phyloP scores from a whole-genome alignment of 2,329 filamentous ascomycete species.

The Verticillium alfalfae region DNA sequence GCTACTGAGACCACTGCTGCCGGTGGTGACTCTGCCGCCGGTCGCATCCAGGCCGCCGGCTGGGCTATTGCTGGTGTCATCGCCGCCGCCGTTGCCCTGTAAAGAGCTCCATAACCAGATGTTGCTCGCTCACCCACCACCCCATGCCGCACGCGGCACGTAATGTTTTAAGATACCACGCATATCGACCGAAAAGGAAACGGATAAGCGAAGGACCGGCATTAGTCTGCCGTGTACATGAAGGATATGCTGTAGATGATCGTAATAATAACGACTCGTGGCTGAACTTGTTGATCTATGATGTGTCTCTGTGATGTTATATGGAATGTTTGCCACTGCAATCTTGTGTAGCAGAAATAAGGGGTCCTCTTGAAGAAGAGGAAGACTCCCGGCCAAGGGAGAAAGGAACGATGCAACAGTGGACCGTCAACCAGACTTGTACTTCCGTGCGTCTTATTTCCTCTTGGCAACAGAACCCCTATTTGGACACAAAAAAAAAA shows the following conservation, averaged over 20 bases:
- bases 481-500: too few species aligned
- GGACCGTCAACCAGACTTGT: too few species aligned
- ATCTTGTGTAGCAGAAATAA: too few species aligned
- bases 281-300: background rate
- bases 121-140: background rate
- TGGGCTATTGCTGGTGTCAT: slow-evolving; percentile 23
- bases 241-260: background rate
- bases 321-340: too few species aligned
- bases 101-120: slow-evolving; percentile 5
- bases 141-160: background rate
- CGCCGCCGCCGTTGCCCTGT: slow-evolving; percentile 23
- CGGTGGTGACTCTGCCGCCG: slow-evolving; percentile 14
- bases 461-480: too few species aligned
- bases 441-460: too few species aligned
- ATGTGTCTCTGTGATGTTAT: too few species aligned
- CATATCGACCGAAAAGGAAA: background rate
- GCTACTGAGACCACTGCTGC: slow-evolving; percentile 2
- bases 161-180: slow-evolving; percentile 1
- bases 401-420: too few species aligned
- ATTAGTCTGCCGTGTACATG: background rate
- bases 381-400: too few species aligned
- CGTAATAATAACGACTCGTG: background rate
- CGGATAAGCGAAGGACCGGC: background rate
- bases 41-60: slow-evolving; percentile 17
- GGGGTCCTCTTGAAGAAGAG: too few species aligned